Evolutionary conservation across 495 filamentous ascomycete species (phyloP), one percentile per base, ranked within the genome.

Genomic region (Penicillium tannophilum): DNA sequence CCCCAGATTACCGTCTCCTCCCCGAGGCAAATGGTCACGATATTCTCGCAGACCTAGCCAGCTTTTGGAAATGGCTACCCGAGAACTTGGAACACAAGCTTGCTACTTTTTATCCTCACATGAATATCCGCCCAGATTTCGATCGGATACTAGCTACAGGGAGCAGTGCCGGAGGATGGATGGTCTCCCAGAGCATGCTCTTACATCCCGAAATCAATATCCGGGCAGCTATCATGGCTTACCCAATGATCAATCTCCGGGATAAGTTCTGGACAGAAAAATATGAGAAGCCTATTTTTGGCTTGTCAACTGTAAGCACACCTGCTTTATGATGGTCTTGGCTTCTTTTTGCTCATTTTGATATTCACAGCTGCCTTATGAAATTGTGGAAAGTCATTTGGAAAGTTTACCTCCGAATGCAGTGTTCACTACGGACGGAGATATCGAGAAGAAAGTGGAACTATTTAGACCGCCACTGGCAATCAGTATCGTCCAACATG

Each of bases 201-300:
- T 30, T 50, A 3, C 55, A 68, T 28, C 59, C 65, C 1, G 51
- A 54, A 12, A 26, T 55, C 6, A 30, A 59, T 16, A 56, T 60
- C 45, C 41, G 35, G 7, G 62, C 53, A 1, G 39, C 52, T 16
- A 61, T 63, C 5, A 17, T 59, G 12, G 44, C 58, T 1, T 68
- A 68, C 26, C 58, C 62, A 0, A 65, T 63, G 62, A n/a, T 65
- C n/a, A 52, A 65, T 35, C 49, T 65, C 2, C 52, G 61, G 4
- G 58, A 61, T 19, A 30, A 19, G 20, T 63, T 48, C 33, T 68
- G 60, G 50, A 51, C 30, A 5, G 59, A 62, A 36, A 41, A 42
- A 4, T 62, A 49, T 49, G 24, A 55, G 6, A 60, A 65, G 54
- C 56, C 64, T 10, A 61, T 67, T 10, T 58, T 55, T 12, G 64